Evolutionary conservation across 345 rosid species (phyloP).

Genomic region (Nasturtium officinale): DNA sequence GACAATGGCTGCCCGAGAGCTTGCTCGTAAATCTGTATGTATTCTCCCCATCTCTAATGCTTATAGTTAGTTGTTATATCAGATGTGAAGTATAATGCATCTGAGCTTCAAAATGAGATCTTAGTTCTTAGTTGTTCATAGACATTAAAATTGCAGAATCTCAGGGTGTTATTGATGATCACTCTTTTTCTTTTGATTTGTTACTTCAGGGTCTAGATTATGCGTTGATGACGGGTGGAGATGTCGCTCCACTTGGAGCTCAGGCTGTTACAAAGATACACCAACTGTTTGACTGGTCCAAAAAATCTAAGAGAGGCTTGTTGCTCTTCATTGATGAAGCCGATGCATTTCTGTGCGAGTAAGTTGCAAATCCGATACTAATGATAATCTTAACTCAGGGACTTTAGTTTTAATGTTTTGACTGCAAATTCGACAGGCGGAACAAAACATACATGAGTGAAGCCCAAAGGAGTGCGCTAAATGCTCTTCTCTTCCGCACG

Average conservation of each 20-base stretch:
- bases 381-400: constrained; percentile 12
- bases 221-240: constrained; percentile 99
- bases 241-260: constrained; percentile 96
- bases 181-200: constrained; percentile 16
- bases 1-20: constrained; percentile 98
- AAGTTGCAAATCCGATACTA: constrained; percentile 44
- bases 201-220: constrained; percentile 87
- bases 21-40: constrained; percentile 87
- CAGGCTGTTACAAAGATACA: constrained; percentile 99
- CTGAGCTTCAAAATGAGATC: constrained; percentile 12
- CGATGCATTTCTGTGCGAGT: constrained; percentile 99
- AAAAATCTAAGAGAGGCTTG: constrained; percentile 85
- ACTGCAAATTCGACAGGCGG: constrained; percentile 54
- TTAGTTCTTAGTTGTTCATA: constrained; percentile 7
- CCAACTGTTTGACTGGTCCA: constrained; percentile 94
- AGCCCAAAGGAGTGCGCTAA: constrained; percentile 95
- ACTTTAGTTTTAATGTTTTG: constrained; percentile 7
- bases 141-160: background rate
- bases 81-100: constrained; percentile 1
- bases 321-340: constrained; percentile 97
- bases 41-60: constrained; percentile 16
- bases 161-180: background rate
- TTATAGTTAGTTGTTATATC: background rate
- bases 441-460: constrained; percentile 97
- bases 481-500: constrained; percentile 89